phyloP scores from a whole-genome alignment of 2,329 filamentous ascomycete genomes.

The Fusarium solani-melongenae region DNA sequence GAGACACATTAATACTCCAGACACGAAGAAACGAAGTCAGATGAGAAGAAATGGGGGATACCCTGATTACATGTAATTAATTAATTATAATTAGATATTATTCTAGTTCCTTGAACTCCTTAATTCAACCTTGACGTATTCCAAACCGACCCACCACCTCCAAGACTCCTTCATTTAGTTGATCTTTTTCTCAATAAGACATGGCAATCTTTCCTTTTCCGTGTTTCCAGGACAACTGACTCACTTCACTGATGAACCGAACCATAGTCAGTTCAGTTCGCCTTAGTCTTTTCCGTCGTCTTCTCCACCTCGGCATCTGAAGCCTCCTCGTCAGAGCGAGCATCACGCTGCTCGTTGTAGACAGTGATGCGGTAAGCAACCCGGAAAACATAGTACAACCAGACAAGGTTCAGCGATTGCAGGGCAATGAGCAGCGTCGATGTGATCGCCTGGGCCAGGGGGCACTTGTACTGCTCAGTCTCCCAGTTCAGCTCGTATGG shows the following conservation, averaged over 20 bases:
- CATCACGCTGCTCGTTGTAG: conserved; percentile 72
- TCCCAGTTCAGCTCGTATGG: conserved; percentile 81
- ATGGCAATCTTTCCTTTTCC: too few relatives aligned
- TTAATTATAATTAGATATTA: neutral
- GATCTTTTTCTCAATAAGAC: neutral
- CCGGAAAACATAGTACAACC: conserved; percentile 79
- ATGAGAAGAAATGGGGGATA: neutral
- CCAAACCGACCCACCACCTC: neutral
- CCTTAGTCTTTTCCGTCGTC: neutral
- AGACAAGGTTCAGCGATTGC: conserved; percentile 81
- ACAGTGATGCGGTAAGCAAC: conserved; percentile 77
- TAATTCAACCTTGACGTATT: neutral
- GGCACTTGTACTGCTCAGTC: conserved; percentile 79
- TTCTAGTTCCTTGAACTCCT: neutral
- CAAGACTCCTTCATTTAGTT: neutral
- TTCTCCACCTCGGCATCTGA: neutral
- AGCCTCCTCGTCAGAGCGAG: conserved; percentile 75
- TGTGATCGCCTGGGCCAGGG: conserved; percentile 73
- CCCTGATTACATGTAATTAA: neutral
- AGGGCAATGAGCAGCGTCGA: conserved; percentile 70
- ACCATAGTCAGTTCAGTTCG: neutral
- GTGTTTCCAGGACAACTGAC: too few relatives aligned
- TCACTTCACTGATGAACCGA: too few relatives aligned
- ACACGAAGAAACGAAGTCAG: neutral
- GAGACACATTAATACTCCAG: neutral